Evolutionary conservation across 2,329 filamentous ascomycete genomes (phyloP), one percentile per base, ranked within the genome.

Genomic region (Aaosphaeria pasadenensis): DNA sequence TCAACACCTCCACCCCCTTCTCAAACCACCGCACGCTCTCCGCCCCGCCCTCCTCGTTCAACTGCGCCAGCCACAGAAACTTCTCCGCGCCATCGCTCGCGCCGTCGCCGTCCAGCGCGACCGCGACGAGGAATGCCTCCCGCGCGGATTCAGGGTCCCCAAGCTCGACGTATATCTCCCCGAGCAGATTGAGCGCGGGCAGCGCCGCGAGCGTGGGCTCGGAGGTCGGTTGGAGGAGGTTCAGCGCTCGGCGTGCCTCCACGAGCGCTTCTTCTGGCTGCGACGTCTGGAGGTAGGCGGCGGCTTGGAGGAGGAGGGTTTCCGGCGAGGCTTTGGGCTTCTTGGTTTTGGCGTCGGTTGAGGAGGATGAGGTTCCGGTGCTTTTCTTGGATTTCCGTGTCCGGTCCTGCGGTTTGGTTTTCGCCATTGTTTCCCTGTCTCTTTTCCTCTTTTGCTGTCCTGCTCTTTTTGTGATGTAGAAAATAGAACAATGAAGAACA

Each of bases 21-120:
- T 84, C 79, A 54, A 82, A 85, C 80, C 82, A 84, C 43, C 68
- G 63, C 42, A 85, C 80, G 55, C 81, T 84, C 57, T 82, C 79
- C 46, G 72, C 70, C 9, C 82, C 82, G 44, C 82, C 82, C 52
- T 81, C 74, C 57, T 84, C 81, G 55, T 79, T 94, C 62, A 99
- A 78, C 73, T 99, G 94, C 54, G 94, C 94, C 49, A 99, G 77
- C 83, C 91, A 95, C 43, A 97, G 74, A 64, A 96, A 97, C 74
- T 96, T 97, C 66, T 97, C 92, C 0, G 91, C 84, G 1, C 91
- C 91, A 43, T 91, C 91, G 36, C 83, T 80, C 61, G 90, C 87
- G 13, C 92, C 94, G 48, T 91, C 83, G 28, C 85, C 79, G 66
- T 99, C 94, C 33, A 94, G 79, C 46, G 79, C 75, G 35, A 87